Base-by-base conservation (phyloP, 768 basidiomycete species). In the Trametes cingulata region DNA sequence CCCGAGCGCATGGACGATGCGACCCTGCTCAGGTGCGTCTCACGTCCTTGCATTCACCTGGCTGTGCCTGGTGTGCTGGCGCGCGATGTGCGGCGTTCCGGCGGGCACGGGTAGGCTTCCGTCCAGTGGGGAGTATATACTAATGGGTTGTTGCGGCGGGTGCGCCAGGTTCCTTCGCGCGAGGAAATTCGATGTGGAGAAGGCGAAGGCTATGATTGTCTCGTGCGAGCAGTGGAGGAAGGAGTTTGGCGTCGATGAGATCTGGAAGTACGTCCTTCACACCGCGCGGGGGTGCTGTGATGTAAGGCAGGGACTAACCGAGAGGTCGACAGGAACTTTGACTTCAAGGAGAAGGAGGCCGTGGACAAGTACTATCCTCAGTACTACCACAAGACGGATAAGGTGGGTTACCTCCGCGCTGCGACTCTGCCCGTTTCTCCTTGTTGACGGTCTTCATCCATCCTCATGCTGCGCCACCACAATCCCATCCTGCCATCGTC, bases 311-410 rank as follows among this genome's bases (percentile, higher is more conserved):
- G n/a, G 33, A 49, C 61, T 54, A 47, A 60, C 47, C 24, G 53
- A 37, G 13, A n/a, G 29, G 43, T 19, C 47, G 2, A 4, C 61
- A 93, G 93, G 65, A 87, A 83, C 71, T 98, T 97, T 71, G 85
- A 89, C 52, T 98, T 95, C 74, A 83, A 82, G 56, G 95, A 97
- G 75, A 88, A 87, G 70, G 75, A 74, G 37, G 81, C 85, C 67
- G 95, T 98, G 8, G 85, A 94, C 80, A 90, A 91, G 76, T 93
- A 90, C 68, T 98, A 97, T 69, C 95, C 95, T 2, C 94, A 96
- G 68, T 97, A 84, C 75, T 97, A 98, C 74, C 96, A 98, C 79
- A 95, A 93, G 78, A 90, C 80, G 65, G 96, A 98, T 81, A 94
- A 88, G 81, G 93, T 93, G 56, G 39, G 78, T 50, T 19, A 27